Conservation (phyloP, 2,329 filamentous ascomycete genomes). For the Colletotrichum liriopes region DNA sequence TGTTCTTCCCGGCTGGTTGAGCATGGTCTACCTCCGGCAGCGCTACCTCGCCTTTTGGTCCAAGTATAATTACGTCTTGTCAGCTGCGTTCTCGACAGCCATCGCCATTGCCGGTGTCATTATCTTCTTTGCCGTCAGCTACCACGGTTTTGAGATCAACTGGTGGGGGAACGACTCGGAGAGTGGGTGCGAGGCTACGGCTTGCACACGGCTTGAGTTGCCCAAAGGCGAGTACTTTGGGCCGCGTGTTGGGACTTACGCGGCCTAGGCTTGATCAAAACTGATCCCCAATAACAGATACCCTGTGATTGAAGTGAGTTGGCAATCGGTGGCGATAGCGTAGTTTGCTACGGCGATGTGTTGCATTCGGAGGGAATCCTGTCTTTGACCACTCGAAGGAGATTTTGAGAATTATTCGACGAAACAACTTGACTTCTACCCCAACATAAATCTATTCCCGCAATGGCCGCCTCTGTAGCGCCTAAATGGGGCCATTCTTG, state of each 20-base stretch:
- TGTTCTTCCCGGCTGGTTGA: slow-evolving; percentile 59
- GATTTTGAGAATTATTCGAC: neutral
- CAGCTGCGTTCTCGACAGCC: slow-evolving; percentile 50
- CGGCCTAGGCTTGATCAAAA: neutral
- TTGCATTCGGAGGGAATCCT: neutral
- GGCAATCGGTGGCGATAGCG: no score
- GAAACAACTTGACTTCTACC: neutral
- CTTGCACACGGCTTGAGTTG: slow-evolving; percentile 26
- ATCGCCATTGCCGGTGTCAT: slow-evolving; percentile 52
- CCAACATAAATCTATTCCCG: neutral
- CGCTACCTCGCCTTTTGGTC: slow-evolving; percentile 55
- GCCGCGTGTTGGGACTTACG: slow-evolving; percentile 27
- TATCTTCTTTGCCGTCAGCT: slow-evolving; percentile 51
- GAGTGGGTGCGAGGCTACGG: slow-evolving; percentile 30
- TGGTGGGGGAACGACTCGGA: slow-evolving; percentile 51
- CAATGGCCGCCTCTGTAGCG: neutral
- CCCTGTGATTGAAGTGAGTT: neutral
- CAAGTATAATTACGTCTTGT: slow-evolving; percentile 56
- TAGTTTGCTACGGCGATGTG: neutral
- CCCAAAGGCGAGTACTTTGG: slow-evolving; percentile 33
- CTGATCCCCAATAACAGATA: no score
- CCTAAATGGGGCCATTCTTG: neutral
- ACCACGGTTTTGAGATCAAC: slow-evolving; percentile 45
- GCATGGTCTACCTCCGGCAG: slow-evolving; percentile 60
- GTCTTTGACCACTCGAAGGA: neutral